Conservation (phyloP, 2,329 filamentous ascomycete genomes). For the Aspergillus novofumigatus region DNA sequence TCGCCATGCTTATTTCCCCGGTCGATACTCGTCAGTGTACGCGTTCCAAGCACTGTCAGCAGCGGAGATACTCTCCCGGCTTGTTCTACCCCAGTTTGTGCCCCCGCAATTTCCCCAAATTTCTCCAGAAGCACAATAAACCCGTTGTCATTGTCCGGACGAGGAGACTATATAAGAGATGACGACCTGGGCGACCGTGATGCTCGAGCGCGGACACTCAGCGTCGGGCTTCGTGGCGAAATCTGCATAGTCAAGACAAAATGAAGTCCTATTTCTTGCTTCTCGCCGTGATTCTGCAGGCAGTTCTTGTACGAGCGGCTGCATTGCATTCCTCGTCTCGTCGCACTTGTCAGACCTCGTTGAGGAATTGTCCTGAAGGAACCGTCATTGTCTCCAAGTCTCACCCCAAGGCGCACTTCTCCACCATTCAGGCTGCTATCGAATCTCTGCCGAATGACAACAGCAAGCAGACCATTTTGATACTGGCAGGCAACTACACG, state of each 20-base stretch:
- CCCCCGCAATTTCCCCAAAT: constrained; percentile 15
- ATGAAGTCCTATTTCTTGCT: not conserved
- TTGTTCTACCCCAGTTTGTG: not conserved
- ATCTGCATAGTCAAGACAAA: not conserved
- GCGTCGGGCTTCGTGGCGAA: not conserved
- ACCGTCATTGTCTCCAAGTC: constrained; percentile 26
- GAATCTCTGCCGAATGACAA: constrained; percentile 45
- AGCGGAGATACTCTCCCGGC: not conserved
- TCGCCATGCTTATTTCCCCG: constrained; percentile 4
- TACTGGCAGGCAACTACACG: constrained; percentile 57
- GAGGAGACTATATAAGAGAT: constrained; percentile 2
- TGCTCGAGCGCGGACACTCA: not conserved
- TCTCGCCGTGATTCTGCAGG: constrained; percentile 1
- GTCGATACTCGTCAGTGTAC: not conserved
- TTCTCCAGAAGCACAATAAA: constrained; percentile 3
- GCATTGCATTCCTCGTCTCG: constrained; percentile 10
- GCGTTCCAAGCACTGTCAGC: not conserved
- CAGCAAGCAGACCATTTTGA: constrained; percentile 52
- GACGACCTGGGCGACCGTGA: not conserved
- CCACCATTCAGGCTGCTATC: constrained; percentile 47
- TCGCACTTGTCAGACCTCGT: constrained; percentile 22
- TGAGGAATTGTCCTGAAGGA: constrained; percentile 22
- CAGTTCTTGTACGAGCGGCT: constrained; percentile 3
- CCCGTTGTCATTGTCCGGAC: constrained; percentile 7
- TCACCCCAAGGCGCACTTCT: constrained; percentile 21